Evolutionary conservation across 208 protist genomes (phyloP).

Genomic region (Wallacemonas sp.): DNA sequence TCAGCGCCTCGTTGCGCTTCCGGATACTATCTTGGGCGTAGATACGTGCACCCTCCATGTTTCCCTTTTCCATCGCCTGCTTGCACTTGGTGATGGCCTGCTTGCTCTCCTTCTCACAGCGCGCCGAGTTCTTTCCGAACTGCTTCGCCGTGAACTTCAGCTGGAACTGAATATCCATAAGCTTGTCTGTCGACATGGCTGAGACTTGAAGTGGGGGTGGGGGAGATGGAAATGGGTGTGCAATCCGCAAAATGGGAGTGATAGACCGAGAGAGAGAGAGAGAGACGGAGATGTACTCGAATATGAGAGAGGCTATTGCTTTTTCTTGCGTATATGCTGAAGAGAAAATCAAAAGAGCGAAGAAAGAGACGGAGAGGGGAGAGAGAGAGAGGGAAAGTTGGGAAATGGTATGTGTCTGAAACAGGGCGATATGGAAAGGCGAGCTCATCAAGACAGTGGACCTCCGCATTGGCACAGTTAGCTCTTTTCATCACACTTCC

Average conservation of each 20-base stretch:
- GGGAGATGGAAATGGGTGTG: neutral
- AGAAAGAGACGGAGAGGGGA: too few species aligned
- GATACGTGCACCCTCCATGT: conserved; percentile 97
- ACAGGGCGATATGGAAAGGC: too few species aligned
- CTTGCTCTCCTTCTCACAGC: conserved; percentile 95
- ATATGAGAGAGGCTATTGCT: too few species aligned
- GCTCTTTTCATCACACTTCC: too few species aligned
- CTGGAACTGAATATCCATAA: conserved; percentile 94
- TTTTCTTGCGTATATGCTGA: too few species aligned
- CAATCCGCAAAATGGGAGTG: too few species aligned
- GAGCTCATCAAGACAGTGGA: too few species aligned
- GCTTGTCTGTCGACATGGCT: conserved; percentile 75
- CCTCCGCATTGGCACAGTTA: too few species aligned
- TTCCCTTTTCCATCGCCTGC: conserved; percentile 96
- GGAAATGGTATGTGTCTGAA: too few species aligned
- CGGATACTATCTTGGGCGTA: conserved; percentile 98
- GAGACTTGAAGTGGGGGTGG: neutral
- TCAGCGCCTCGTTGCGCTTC: conserved; percentile 97
- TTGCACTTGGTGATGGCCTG: conserved; percentile 93
- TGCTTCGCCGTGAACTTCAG: conserved; percentile 96
- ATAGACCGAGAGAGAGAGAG: conserved; percentile 2
- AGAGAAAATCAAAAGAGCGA: too few species aligned
- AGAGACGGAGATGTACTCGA: too few species aligned
- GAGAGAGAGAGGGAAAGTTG: too few species aligned
- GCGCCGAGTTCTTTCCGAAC: conserved; percentile 84